Evolutionary conservation across 257 asterid species (phyloP).

Genomic region (Forsythia suspensa): DNA sequence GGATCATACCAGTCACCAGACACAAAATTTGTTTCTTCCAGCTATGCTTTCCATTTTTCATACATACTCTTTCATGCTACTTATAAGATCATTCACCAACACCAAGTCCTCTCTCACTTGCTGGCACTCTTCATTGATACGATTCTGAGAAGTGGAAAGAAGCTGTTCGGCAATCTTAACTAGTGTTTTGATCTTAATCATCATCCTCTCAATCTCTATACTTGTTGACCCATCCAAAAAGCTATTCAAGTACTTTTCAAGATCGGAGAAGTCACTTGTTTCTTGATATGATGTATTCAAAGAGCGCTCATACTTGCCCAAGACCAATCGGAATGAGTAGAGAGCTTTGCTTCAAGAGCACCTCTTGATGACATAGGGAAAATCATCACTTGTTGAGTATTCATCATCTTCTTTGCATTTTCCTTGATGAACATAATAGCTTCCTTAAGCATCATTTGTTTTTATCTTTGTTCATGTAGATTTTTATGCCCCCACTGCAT

Average conservation of each 20-base stretch:
- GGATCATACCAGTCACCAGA: constrained; percentile 48
- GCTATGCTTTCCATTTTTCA: constrained; percentile 72
- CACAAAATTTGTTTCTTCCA: constrained; percentile 80
- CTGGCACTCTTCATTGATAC: constrained; percentile 66
- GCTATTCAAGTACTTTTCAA: constrained; percentile 80
- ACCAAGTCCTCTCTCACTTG: constrained; percentile 69
- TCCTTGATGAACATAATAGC: constrained; percentile 82
- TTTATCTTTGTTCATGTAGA: no score
- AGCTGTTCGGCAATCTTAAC: constrained; percentile 75
- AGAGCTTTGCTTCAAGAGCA: constrained; percentile 86
- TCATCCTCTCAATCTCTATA: constrained; percentile 83
- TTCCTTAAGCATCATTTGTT: constrained; percentile 53
- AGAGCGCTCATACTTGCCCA: constrained; percentile 36
- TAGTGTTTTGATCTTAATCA: constrained; percentile 91
- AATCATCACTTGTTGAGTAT: constrained; percentile 63
- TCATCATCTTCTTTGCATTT: constrained; percentile 70
- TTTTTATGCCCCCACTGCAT: no score
- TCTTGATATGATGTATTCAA: constrained; percentile 46
- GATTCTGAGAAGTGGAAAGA: constrained; percentile 73
- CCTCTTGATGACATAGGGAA: constrained; percentile 88
- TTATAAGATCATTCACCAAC: constrained; percentile 59
- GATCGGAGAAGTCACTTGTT: constrained; percentile 59
- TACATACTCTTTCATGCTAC: constrained; percentile 60
- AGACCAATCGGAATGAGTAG: constrained; percentile 35
- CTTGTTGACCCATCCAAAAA: constrained; percentile 80